These are phyloP conservation scores for Quercus suber DNA, from an alignment of 306 rosid species.

Conservation along the genomic window DNA sequence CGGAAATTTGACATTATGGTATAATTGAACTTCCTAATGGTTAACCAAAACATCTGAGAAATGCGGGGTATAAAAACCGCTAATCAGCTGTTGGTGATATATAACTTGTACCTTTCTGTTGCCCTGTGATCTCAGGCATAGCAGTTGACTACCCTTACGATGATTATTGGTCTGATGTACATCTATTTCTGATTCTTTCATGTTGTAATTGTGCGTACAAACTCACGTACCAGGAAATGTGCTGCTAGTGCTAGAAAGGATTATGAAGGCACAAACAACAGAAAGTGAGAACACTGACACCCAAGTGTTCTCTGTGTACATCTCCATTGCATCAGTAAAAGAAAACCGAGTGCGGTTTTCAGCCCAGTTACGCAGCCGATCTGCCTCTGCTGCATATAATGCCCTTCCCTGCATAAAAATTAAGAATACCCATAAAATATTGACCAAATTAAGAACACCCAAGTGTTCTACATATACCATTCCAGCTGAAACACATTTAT, in stretches of 20 bases:
- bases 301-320: slow-evolving; percentile 93
- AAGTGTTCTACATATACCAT: no score
- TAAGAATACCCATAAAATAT: no score
- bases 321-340: slow-evolving; percentile 91
- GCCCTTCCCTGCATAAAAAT: slow-evolving; percentile 68
- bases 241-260: slow-evolving; percentile 76
- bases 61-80: slow-evolving; percentile 37
- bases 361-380: slow-evolving; percentile 91
- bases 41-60: slow-evolving; percentile 4
- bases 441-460: no score
- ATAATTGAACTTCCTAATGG: slow-evolving; percentile 7
- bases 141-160: slow-evolving; percentile 15
- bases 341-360: slow-evolving; percentile 81
- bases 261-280: slow-evolving; percentile 90
- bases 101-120: background rate
- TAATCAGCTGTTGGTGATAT: slow-evolving; percentile 33
- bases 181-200: background rate
- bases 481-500: no score
- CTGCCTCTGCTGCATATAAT: slow-evolving; percentile 86
- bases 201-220: background rate
- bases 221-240: slow-evolving; percentile 61
- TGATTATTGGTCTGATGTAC: background rate
- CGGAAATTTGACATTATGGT: slow-evolving; percentile 7
- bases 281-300: slow-evolving; percentile 90
- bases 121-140: slow-evolving; percentile 25